Evolutionary conservation across 2,329 filamentous ascomycete species (phyloP), one percentile per base, ranked within the genome.

Genomic region (Atkinsonella hypoxylon): DNA sequence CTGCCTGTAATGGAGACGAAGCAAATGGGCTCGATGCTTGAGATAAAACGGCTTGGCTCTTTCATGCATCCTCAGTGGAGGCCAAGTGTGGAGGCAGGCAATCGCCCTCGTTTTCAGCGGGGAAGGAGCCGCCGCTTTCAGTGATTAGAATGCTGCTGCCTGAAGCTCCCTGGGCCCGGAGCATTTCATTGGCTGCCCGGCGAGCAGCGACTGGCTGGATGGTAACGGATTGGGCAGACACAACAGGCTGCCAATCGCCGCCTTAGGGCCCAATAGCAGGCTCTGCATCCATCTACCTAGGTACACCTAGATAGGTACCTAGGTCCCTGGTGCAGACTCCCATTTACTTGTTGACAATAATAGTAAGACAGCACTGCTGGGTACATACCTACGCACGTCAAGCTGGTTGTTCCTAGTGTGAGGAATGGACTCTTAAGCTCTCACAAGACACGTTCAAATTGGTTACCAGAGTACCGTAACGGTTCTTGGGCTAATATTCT

Each of bases 121-220:
- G 44, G 49, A 47, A 47, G 34, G 42, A 40, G 38, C 43, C 42
- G 12, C 36, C 17, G 30, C n/a, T 49, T 31, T 26, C 15, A 41
- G 32, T 26, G 18, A 17, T 11, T 2, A 43, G 48, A 56, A 56
- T 54, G 53, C 53, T 56, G 54, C 53, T 56, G 54, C 54, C 54
- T 56, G 49, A 47, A 49, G 22, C 15, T 32, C 17, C 26, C 38
- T 20, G 18, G 18, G 17, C 26, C 4, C 47, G 36, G 39, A 10
- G 32, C 15, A 22, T 51, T 43, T 46, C 9, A 49, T 47, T 46
- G 46, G 52, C 38, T 38, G 40, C 31, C 12, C 44, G 2, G 8
- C 12, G 13, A 15, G 20, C 32, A 1, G 12, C n/a, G 15, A 41
- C 11, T 18, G 39, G 39, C 39, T 22, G 0, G 15, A 13, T 39